phyloP scores from a whole-genome alignment of 176 grass and related monocot genomes.

The Guadua angustifolia region DNA sequence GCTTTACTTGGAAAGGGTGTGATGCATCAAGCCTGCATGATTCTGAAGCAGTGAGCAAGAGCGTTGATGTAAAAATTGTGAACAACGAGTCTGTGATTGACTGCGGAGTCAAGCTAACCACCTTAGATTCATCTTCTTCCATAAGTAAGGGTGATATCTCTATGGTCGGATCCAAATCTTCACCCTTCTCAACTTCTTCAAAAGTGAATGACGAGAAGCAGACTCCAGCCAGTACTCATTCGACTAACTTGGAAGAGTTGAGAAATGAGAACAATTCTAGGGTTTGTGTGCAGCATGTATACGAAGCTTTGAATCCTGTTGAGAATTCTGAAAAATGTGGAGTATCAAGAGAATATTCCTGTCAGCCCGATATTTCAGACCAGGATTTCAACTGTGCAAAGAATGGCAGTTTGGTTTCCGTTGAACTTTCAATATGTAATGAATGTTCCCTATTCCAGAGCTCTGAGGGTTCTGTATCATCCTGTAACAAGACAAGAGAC shows the following conservation, averaged over 20 bases:
- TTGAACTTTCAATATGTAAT: slow-evolving; percentile 53
- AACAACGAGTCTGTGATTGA: slow-evolving; percentile 31
- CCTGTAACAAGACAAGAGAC: slow-evolving; percentile 47
- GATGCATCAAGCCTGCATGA: slow-evolving; percentile 34
- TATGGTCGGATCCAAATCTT: slow-evolving; percentile 38
- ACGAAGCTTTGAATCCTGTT: slow-evolving; percentile 21
- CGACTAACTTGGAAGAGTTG: slow-evolving; percentile 20
- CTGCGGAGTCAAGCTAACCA: not conserved
- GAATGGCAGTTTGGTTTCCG: slow-evolving; percentile 24
- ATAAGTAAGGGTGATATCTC: slow-evolving; percentile 24
- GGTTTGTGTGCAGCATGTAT: slow-evolving; percentile 33
- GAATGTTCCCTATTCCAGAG: slow-evolving; percentile 57
- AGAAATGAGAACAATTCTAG: slow-evolving; percentile 38
- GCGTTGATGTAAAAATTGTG: not conserved
- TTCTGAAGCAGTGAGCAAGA: slow-evolving; percentile 14
- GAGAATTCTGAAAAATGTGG: slow-evolving; percentile 4
- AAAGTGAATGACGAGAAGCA: slow-evolving; percentile 31
- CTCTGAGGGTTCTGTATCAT: slow-evolving; percentile 43
- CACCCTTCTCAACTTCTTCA: slow-evolving; percentile 36
- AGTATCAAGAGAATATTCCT: slow-evolving; percentile 33
- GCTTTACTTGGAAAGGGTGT: slow-evolving; percentile 44
- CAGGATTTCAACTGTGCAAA: slow-evolving; percentile 36
- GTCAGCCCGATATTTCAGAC: slow-evolving; percentile 25
- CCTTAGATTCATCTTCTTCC: slow-evolving; percentile 20
- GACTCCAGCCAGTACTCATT: slow-evolving; percentile 42